phyloP scores from a whole-genome alignment of 164 flowering plant species.

The Magnolia kwangsiensis region DNA sequence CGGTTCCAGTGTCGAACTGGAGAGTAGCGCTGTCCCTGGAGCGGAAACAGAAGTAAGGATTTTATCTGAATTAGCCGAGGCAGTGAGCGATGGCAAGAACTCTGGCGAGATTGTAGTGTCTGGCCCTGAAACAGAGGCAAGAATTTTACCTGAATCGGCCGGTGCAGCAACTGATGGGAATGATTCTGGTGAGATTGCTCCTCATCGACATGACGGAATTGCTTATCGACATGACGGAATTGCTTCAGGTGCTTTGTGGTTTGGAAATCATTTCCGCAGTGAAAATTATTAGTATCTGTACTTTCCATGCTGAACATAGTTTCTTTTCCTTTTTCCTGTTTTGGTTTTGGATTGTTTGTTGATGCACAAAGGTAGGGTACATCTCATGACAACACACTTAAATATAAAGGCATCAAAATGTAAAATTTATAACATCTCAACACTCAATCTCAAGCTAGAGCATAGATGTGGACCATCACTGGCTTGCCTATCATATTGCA shows the following conservation, averaged over 20 bases:
- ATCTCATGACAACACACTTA: too few relatives aligned
- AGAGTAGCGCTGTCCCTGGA: neutral
- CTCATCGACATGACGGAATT: neutral
- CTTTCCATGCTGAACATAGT: too few relatives aligned
- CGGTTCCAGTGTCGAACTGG: neutral
- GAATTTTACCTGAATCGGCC: neutral
- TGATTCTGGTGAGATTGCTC: neutral
- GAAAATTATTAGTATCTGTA: too few relatives aligned
- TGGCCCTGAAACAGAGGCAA: neutral
- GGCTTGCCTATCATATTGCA: too few relatives aligned
- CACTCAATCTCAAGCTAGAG: too few relatives aligned
- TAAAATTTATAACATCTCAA: too few relatives aligned
- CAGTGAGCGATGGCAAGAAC: neutral
- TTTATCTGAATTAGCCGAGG: slow-evolving; percentile 2
- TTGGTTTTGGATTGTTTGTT: too few relatives aligned
- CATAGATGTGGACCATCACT: too few relatives aligned
- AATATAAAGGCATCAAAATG: too few relatives aligned
- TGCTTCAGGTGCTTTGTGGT: neutral
- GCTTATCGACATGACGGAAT: neutral
- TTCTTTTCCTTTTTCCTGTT: too few relatives aligned
- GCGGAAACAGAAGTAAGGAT: neutral
- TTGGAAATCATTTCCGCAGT: too few relatives aligned
- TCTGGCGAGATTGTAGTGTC: neutral
- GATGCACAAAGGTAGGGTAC: too few relatives aligned
- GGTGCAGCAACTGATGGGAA: neutral